Conservation (phyloP, 2,329 filamentous ascomycete genomes). For the Apiospora rasikravindrae region DNA sequence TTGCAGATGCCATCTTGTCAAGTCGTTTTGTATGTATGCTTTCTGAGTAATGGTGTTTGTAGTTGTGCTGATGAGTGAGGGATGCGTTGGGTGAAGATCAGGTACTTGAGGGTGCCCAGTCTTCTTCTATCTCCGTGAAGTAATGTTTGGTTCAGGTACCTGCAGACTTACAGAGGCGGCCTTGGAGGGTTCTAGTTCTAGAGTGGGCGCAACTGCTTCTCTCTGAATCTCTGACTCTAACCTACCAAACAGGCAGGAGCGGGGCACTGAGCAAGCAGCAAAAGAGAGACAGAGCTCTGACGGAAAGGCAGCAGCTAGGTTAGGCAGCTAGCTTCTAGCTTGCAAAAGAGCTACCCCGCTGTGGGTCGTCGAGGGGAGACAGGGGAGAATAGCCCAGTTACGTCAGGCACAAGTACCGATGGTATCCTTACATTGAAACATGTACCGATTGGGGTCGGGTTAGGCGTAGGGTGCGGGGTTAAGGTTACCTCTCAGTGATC, state of each 20-base stretch:
- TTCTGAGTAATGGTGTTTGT: background rate
- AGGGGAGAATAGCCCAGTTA: background rate
- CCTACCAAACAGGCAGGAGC: background rate
- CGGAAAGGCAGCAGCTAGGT: background rate
- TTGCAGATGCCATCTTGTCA: slow-evolving; percentile 36
- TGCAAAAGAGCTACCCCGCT: slow-evolving; percentile 3
- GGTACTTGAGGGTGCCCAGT: background rate
- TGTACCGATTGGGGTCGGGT: background rate
- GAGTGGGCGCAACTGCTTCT: background rate
- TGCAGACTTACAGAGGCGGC: background rate
- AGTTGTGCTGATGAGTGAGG: background rate
- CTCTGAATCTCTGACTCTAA: too few relatives aligned
- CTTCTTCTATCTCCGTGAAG: background rate
- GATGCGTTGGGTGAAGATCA: background rate
- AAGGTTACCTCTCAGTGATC: background rate
- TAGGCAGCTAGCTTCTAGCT: background rate
- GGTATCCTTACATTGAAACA: too few relatives aligned
- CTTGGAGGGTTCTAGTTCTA: background rate
- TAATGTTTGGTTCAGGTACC: background rate
- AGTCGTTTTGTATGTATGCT: background rate
- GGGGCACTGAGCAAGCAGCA: background rate
- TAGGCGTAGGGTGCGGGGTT: background rate
- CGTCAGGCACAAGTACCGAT: background rate
- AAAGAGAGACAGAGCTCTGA: background rate
- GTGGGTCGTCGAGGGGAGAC: background rate